Conservation (phyloP, 1,284 basidiomycete genomes). For the Cronartium ribicola region DNA sequence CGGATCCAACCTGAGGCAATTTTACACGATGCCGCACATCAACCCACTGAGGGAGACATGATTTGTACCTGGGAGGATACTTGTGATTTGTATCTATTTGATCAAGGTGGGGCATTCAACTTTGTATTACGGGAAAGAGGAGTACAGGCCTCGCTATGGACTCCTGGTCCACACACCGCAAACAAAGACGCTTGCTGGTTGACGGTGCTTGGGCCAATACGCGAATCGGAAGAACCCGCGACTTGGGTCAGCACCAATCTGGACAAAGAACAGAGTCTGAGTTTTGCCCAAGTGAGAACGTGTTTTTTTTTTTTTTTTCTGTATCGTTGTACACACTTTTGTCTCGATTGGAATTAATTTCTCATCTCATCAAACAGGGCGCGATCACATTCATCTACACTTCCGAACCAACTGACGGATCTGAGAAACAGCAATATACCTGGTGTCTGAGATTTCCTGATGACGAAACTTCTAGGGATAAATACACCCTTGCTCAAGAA, state of each 20-base stretch:
- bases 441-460: slow-evolving; percentile 30
- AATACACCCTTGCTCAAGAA: slow-evolving; percentile 32
- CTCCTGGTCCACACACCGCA: slow-evolving; percentile 19
- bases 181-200: slow-evolving; percentile 28
- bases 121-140: neutral
- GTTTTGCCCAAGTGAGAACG: neutral
- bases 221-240: neutral
- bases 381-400: slow-evolving; percentile 19
- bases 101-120: neutral
- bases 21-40: neutral
- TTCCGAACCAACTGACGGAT: neutral
- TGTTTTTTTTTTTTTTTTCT: neutral
- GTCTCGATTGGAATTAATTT: neutral
- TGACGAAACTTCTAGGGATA: slow-evolving; percentile 13
- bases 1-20: neutral
- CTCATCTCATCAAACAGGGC: slow-evolving; percentile 2
- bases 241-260: slow-evolving; percentile 22
- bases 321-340: neutral
- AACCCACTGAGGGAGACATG: neutral
- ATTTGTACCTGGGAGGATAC: slow-evolving; percentile 5
- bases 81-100: slow-evolving; percentile 28
- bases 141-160: slow-evolving; percentile 20
- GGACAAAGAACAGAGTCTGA: neutral
- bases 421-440: neutral
- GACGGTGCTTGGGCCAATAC: slow-evolving; percentile 2